Percentiles rank a stretch among this genome's conserved stretches.
Evolutionary conservation across 2,329 filamentous ascomycete species (phyloP).

Genomic region (Ophiostoma himal-ulmi): DNA sequence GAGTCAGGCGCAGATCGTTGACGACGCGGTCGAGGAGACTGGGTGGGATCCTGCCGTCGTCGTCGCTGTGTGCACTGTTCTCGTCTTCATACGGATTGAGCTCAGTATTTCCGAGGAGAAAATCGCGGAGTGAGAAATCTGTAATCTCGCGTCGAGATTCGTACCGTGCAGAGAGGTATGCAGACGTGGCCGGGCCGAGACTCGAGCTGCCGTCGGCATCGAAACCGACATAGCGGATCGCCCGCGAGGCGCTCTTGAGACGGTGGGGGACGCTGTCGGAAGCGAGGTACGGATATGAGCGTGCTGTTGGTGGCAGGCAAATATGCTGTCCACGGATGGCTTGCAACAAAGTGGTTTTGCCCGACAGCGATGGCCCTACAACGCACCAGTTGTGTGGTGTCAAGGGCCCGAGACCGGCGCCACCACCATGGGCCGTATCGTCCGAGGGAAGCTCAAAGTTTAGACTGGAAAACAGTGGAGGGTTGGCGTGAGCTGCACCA

Average conservation of each 20-base stretch:
- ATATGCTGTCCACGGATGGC: conserved; percentile 70
- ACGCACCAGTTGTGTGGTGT: conserved; percentile 70
- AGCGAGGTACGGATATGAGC: conserved; percentile 73
- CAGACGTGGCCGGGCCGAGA: conserved; percentile 54
- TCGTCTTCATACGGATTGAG: conserved; percentile 62
- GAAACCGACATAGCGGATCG: conserved; percentile 88
- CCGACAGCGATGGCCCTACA: conserved; percentile 69
- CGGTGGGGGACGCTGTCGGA: conserved; percentile 51
- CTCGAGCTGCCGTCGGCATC: conserved; percentile 54
- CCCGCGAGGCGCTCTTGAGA: conserved; percentile 55
- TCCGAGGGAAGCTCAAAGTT: conserved; percentile 59
- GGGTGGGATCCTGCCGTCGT: conserved; percentile 44
- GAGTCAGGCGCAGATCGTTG: conserved; percentile 60
- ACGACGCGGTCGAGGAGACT: conserved; percentile 56
- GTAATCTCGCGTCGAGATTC: conserved; percentile 81
- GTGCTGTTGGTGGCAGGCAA: conserved; percentile 66
- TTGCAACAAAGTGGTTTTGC: conserved; percentile 78
- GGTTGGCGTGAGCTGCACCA: conserved; percentile 43
- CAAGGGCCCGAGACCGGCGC: not conserved
- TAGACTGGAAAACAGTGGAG: conserved; percentile 66
- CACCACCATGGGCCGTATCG: conserved; percentile 33
- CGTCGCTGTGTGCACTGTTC: conserved; percentile 28
- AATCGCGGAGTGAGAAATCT: conserved; percentile 79
- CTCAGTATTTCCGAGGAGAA: conserved; percentile 73
- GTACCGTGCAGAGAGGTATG: conserved; percentile 84